Conservation (phyloP, 495 filamentous ascomycete genomes). For the Talaromyces wortmannii region DNA sequence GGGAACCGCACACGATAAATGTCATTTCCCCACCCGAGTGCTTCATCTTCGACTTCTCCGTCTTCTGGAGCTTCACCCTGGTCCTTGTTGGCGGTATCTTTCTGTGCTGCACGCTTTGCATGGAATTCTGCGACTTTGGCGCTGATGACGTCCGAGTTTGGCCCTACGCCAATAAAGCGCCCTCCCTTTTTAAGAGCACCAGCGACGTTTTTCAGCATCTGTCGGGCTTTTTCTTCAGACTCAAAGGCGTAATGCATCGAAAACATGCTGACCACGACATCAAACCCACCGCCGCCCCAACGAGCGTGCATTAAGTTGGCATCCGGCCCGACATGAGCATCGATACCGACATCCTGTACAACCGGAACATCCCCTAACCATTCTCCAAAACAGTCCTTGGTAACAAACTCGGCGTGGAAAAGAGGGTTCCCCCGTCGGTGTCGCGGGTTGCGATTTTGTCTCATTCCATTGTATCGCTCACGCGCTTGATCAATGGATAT, state of each 20-base stretch:
- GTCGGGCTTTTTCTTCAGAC: slow-evolving; percentile 75
- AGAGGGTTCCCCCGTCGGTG: slow-evolving; percentile 52
- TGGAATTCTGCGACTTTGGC: slow-evolving; percentile 57
- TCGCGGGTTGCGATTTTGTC: slow-evolving; percentile 44
- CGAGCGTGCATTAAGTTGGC: slow-evolving; percentile 45
- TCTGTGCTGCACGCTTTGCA: slow-evolving; percentile 42
- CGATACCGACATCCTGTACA: slow-evolving; percentile 78
- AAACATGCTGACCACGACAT: slow-evolving; percentile 98
- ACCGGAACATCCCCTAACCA: slow-evolving; percentile 71
- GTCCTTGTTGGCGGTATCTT: slow-evolving; percentile 7
- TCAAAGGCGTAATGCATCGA: slow-evolving; percentile 99
- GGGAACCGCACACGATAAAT: slow-evolving; percentile 89
- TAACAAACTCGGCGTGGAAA: slow-evolving; percentile 79
- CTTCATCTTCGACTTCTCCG: slow-evolving; percentile 42
- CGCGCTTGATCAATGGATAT: slow-evolving; percentile 83
- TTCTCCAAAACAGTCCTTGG: slow-evolving; percentile 85
- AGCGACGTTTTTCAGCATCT: slow-evolving; percentile 90
- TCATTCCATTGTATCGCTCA: slow-evolving; percentile 74
- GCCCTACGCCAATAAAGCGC: slow-evolving; percentile 86
- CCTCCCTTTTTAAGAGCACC: slow-evolving; percentile 87
- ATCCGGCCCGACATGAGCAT: slow-evolving; percentile 56
- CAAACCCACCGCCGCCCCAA: slow-evolving; percentile 76
- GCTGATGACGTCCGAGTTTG: slow-evolving; percentile 83
- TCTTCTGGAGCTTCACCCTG: slow-evolving; percentile 29
- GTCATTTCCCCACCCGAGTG: slow-evolving; percentile 80